Evolutionary conservation across 345 rosid genomes (phyloP).

Genomic region (Eucalyptus camaldulensis): DNA sequence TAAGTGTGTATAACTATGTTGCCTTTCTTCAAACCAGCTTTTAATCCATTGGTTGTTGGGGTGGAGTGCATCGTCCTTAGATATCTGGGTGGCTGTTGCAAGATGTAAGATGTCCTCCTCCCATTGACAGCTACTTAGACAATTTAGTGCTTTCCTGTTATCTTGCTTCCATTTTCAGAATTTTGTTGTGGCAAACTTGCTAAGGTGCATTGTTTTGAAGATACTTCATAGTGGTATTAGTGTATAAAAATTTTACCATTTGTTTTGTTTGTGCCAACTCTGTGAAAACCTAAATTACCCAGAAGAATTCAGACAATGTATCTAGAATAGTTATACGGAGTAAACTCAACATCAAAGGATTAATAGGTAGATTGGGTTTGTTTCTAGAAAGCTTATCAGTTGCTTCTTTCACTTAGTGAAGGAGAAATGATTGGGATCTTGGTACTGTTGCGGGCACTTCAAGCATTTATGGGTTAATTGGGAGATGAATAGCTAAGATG

Average conservation of each 20-base stretch:
- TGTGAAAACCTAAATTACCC: not conserved
- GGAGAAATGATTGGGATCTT: not conserved
- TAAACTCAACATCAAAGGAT: not conserved
- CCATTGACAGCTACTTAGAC: not conserved
- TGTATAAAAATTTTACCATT: not conserved
- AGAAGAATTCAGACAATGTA: not conserved
- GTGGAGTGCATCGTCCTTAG: not conserved
- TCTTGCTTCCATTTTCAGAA: not conserved
- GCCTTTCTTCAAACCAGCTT: not conserved
- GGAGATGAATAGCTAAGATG: not conserved
- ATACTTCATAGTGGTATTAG: not conserved
- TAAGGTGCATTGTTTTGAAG: not conserved
- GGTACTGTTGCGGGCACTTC: not conserved
- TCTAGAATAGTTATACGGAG: not conserved
- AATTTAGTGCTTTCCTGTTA: not conserved
- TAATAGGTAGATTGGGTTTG: not conserved
- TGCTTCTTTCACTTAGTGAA: not conserved
- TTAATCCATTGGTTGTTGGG: not conserved
- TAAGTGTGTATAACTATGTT: constrained; percentile 23
- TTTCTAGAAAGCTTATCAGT: not conserved
- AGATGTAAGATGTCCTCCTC: not conserved
- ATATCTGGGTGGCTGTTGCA: not conserved
- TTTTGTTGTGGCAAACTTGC: not conserved
- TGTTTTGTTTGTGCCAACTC: not conserved
- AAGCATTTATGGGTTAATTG: not conserved